Base-by-base conservation (phyloP, 1,284 basidiomycete species). In the Marasmius oreades region DNA sequence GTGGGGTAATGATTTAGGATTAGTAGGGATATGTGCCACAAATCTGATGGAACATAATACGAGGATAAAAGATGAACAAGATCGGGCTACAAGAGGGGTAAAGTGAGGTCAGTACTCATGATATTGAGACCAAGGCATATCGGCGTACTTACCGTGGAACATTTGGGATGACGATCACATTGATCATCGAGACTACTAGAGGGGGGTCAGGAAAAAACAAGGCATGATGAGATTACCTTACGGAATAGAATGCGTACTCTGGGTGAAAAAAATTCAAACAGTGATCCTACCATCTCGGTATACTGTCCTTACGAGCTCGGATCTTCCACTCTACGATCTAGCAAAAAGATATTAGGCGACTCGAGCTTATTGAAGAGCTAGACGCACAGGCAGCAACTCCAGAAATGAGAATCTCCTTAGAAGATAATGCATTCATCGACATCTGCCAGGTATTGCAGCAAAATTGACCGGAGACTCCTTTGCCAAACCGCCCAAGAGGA, bases 261-360 rank as follows among this genome's bases (percentile, higher is more conserved):
- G 33, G 5, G 24, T 5, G 8, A 22, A 7, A 16, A 16, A 2
- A 11, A 24, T 16, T 42, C 20, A 16, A 42, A 11, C 26, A 6
- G n/a, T 31, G 24, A 50, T n/a, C 47, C n/a, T 20, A 50, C 47
- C 47, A n/a, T 50, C 47, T 26, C 16, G 47, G 26, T 50, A 50
- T 14, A 50, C 47, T 4, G 28, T 26, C 8, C 33, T 50, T 8
- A 50, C 14, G 11, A 50, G 47, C 47, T 50, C 24, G 12, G 26
- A 31, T 23, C 47, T 26, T 31, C 47, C 47, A 18, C 47, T 8
- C n/a, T 5, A 24, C 47, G 47, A 50, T 31, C 47, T 50, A 31
- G 16, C 10, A 33, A 16, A 8, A 18, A n/a, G n/a, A 16, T 14
- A 50, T 31, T 31, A 14, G 8, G 22, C n/a, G n/a, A n/a, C n/a